Base-by-base conservation (phyloP, 441 rosid species). In the Rhodomyrtus psidioides region DNA sequence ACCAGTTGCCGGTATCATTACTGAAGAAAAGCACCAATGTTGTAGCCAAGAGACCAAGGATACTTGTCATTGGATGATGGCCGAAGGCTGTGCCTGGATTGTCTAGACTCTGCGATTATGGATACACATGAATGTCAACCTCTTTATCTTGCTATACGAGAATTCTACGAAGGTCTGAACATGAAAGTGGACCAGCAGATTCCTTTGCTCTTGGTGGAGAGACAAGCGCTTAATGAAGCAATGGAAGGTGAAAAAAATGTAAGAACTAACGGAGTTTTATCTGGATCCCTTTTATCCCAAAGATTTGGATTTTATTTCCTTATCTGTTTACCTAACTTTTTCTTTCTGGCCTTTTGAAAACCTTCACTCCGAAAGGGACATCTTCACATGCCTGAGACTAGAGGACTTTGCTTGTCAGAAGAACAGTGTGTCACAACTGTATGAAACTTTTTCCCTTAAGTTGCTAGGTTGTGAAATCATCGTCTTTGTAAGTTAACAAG, bases 301-400 rank as follows among this genome's bases (percentile, higher is more conserved):
- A 65, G 49, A 65, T 65, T 65, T 30, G 9, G 76, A 19, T 65
- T 65, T 65, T 42, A 42, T 62, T 44, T 62, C 24, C 30, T 16
- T 62, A 30, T 62, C 24, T 30, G 13, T 62, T 17, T 62, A 30
- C 16, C 44, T 62, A 28, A 62, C 24, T 30, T 34, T 65, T 34
- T 2, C 79, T 65, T 65, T 65, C 26, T 34, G 79, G 79, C 79
- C 79, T 34, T 65, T 44, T 42, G n/a, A 65, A 46, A 65, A 65
- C 79, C 46, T 28, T 30, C 14, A 54, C 79, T 10, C 57, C 12
- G 1, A 60, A 30, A 85, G 86, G 86, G 75, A 44, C 70, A 85
- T 76, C 83, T 56, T 85, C 86, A 74, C 86, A 51, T 84, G 62
- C 75, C 86, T 46, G 86, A 85, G 86, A 85, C 86, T 13, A 76